Base-by-base conservation (phyloP, 352 stramenopile species). In the Paralagenidium karlingii region DNA sequence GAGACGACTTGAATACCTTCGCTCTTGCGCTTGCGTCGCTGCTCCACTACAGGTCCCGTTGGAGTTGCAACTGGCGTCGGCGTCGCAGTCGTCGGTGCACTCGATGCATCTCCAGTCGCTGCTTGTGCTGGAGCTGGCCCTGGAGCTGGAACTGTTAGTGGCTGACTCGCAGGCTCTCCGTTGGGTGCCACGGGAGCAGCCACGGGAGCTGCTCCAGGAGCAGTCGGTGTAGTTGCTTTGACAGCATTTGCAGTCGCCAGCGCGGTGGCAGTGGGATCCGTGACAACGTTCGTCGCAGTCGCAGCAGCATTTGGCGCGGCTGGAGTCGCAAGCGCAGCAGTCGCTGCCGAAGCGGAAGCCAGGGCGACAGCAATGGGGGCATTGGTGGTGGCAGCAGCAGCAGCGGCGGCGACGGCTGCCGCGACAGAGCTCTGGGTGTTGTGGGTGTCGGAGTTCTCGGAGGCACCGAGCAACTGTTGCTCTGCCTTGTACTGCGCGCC, bases 401-500 rank as follows among this genome's bases (percentile, higher is more conserved):
- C 45, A 3, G 46, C 39, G 1, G 43, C 40, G 24, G 47, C 51
- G 9, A 47, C 43, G 25, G 49, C 50, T 20, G 53, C 50, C 2
- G 60, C 53, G n/a, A n/a, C n/a, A n/a, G n/a, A n/a, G n/a, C n/a
- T n/a, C n/a, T n/a, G n/a, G n/a, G n/a, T n/a, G n/a, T n/a, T n/a
- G n/a, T n/a, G n/a, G n/a, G n/a, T n/a, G n/a, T n/a, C n/a, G n/a
- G n/a, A n/a, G n/a, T n/a, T n/a, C 15, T 38, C 47, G 31, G 40
- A 31, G 1, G 53, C 53, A 5, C 50, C 53, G 15, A 47, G 40
- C 33, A 44, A 42, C 22, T 49, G 49, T 57, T 70, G 60, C 43
- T 82, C 70, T 40, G 66, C 50, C 30, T 68, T 71, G 55, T 82
- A 85, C 55, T 78, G 68, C 41, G 61, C 49, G 18, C 51, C 55